Evolutionary conservation across 768 basidiomycete species (phyloP).

Genomic region (Rhizopogon salebrosus): DNA sequence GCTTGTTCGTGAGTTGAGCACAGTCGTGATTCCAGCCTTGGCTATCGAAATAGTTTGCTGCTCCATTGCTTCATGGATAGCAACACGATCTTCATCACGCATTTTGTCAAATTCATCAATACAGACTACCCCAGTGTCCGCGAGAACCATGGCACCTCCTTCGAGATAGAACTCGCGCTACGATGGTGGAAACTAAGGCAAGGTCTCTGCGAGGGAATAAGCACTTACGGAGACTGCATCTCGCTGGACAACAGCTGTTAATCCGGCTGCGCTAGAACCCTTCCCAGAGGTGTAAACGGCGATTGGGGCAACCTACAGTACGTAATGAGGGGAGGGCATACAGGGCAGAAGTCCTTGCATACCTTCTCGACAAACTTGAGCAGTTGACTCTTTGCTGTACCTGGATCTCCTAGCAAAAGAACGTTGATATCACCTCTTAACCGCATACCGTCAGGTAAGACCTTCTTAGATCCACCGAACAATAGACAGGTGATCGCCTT

Average conservation of each 20-base stretch:
- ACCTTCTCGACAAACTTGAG: slow-evolving; percentile 99
- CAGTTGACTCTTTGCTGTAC: slow-evolving; percentile 96
- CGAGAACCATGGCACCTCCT: slow-evolving; percentile 98
- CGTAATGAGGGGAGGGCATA: slow-evolving; percentile 1
- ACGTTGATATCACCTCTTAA: slow-evolving; percentile 98
- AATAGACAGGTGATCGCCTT: slow-evolving; percentile 95
- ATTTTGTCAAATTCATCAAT: slow-evolving; percentile 99
- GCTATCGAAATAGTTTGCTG: slow-evolving; percentile 99
- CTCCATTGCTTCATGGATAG: slow-evolving; percentile 99
- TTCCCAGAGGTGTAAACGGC: slow-evolving; percentile 99
- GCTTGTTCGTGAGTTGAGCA: slow-evolving; percentile 91
- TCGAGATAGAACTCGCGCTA: slow-evolving; percentile 98
- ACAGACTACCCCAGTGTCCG: slow-evolving; percentile 96
- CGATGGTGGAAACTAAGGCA: slow-evolving; percentile 5
- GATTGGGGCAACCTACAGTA: slow-evolving; percentile 82
- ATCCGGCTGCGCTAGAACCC: slow-evolving; percentile 95
- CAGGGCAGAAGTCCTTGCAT: background rate
- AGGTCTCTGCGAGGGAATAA: background rate
- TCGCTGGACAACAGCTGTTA: slow-evolving; percentile 95
- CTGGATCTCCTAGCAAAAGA: slow-evolving; percentile 91
- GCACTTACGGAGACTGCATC: slow-evolving; percentile 81
- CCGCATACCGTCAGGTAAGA: slow-evolving; percentile 95
- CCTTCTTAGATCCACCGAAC: slow-evolving; percentile 95
- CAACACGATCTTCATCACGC: slow-evolving; percentile 98
- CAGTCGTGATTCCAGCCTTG: slow-evolving; percentile 97